phyloP scores from a whole-genome alignment of 768 basidiomycete species.

The Mycena albidolilacea region DNA sequence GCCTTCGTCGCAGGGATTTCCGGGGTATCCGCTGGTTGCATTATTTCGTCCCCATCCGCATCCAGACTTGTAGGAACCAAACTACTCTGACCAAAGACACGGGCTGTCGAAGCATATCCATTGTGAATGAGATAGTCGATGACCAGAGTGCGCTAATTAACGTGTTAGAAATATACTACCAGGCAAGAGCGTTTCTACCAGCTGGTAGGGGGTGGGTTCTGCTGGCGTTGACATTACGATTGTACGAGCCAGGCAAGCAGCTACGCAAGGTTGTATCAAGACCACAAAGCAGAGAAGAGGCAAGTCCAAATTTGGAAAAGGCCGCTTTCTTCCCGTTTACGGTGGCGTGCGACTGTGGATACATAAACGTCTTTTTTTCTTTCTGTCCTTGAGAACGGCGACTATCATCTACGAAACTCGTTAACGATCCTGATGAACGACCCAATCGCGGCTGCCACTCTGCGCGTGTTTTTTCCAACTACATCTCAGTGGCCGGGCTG shows the following conservation, averaged over 20 bases:
- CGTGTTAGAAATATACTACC: constrained; percentile 2
- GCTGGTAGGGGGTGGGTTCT: constrained; percentile 34
- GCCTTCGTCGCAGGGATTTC: constrained; percentile 45
- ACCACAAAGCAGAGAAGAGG: no score
- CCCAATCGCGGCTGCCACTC: constrained; percentile 20
- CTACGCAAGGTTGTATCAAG: no score
- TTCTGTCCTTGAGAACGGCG: no score
- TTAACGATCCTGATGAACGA: no score
- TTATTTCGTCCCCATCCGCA: constrained; percentile 79
- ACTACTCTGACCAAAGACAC: constrained; percentile 76
- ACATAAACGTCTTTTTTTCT: no score
- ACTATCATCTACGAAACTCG: no score
- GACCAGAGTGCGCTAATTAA: constrained; percentile 72
- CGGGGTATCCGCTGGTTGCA: constrained; percentile 45
- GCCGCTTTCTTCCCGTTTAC: background rate
- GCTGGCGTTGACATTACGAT: background rate
- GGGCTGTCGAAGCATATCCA: constrained; percentile 80
- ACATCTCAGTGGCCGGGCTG: constrained; percentile 53
- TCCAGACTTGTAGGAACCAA: constrained; percentile 70
- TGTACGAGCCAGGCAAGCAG: background rate
- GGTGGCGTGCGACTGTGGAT: constrained; percentile 7
- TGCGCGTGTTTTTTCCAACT: constrained; percentile 52
- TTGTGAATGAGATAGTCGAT: constrained; percentile 85
- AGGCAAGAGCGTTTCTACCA: constrained; percentile 20
- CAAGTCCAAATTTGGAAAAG: background rate